A percentile compares a stretch with the other conserved stretches of the same genome.
Evolutionary conservation across 2,329 filamentous ascomycete species (phyloP).

Genomic region (Botryotinia convoluta): DNA sequence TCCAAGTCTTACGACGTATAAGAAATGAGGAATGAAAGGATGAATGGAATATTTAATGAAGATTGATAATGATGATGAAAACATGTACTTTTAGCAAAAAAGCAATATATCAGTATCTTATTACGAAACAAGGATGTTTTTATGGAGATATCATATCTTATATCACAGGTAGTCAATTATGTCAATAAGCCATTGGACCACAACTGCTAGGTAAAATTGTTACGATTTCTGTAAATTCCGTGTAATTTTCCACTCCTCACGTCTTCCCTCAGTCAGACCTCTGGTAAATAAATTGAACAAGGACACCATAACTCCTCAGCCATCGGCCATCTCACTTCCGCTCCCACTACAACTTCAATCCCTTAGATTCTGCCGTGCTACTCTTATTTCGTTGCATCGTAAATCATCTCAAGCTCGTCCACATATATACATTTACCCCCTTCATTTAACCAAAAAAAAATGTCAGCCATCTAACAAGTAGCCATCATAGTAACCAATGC

Average conservation of each 20-base stretch:
- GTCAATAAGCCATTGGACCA: neutral
- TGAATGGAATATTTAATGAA: neutral
- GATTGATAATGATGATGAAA: neutral
- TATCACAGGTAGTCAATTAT: neutral
- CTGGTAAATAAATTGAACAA: neutral
- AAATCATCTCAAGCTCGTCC: neutral
- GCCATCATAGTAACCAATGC: constrained; percentile 63
- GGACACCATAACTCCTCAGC: neutral
- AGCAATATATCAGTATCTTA: neutral
- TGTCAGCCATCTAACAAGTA: constrained; percentile 51
- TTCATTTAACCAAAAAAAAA: neutral
- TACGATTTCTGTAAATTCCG: neutral
- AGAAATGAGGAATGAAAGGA: neutral
- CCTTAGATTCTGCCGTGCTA: neutral
- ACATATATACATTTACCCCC: neutral
- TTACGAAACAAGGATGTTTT: neutral
- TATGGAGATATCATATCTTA: neutral
- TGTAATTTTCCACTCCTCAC: neutral
- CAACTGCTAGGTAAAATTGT: neutral
- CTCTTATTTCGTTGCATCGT: neutral
- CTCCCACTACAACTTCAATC: neutral
- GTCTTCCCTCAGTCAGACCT: no score
- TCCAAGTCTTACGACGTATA: constrained; percentile 38
- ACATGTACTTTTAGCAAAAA: neutral
- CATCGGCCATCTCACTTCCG: neutral